Evolutionary conservation across 805 yeast genomes (phyloP), one percentile per base, ranked within the genome.

Genomic region (Candida jianshihensis): DNA sequence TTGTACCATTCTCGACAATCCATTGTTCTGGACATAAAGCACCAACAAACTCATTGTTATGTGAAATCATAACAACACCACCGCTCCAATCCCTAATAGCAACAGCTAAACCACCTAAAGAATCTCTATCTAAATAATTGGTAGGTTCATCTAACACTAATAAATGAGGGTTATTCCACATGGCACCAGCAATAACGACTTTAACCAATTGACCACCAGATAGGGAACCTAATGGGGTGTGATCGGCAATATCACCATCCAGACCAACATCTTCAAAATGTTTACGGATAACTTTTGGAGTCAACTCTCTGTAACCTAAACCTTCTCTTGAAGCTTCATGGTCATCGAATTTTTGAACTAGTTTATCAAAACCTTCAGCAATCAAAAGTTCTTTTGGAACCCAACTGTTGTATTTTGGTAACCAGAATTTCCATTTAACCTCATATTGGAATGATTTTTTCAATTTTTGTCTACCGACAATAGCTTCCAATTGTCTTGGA

Each of bases 281-380:
- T 70, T 90, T 83, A 59, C 97, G 78, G 48, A 90, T 90, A 16
- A 88, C 97, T 37, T 83, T 74, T 35, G 97, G 97, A 21, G 78
- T 74, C 56, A 90, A 72, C 49, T 94, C 92, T 71, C 98, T 83
- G 76, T 90, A 90, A 56, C 97, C 97, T 47, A 90, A 73, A 78
- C 98, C 98, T 66, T 95, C 96, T 68, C 97, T 88, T 32, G 96
- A 87, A 47, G 98, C 96, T 71, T 92, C 98, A 66, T 89, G 96
- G 73, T 92, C 97, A 68, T 90, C 98, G 51, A 92, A 95, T 61
- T 84, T 90, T 64, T 90, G 96, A 46, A 90, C 94, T 56, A 92
- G 67, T 70, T 87, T 88, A 43, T 76, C 81, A 57, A 88, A 88
- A 41, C 97, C 95, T 57, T 84, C 77, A 61, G 80, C 90, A 29